Evolutionary conservation across 2,329 filamentous ascomycete species (phyloP).

Genomic region (Paraphoma sp.): DNA sequence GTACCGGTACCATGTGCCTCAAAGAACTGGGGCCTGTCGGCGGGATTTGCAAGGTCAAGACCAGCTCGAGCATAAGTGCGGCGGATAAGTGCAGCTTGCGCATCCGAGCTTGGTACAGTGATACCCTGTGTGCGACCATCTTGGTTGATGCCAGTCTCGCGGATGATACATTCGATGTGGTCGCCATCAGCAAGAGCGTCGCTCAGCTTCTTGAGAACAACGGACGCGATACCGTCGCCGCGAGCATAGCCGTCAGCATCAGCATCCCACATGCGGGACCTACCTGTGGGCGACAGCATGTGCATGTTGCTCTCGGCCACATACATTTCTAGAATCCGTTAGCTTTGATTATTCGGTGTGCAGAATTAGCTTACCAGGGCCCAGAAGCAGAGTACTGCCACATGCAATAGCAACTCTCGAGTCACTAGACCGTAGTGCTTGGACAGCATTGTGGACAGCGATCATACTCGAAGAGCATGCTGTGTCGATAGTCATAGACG

Average conservation of each 20-base stretch:
- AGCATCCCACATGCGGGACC: background rate
- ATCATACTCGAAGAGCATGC: background rate
- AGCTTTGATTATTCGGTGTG: too few relatives aligned
- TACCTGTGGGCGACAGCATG: background rate
- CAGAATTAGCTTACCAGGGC: background rate
- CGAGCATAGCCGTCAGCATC: background rate
- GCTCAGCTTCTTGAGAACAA: background rate
- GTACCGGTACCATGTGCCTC: conserved; percentile 56
- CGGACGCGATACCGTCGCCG: background rate
- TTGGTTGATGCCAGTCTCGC: background rate
- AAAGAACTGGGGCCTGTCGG: background rate
- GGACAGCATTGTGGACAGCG: background rate
- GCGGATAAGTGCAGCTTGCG: background rate
- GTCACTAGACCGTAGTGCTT: background rate
- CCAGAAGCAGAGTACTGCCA: background rate
- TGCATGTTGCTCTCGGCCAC: background rate
- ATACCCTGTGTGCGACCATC: background rate
- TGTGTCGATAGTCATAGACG: background rate
- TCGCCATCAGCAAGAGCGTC: background rate
- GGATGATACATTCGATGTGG: background rate
- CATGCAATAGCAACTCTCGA: background rate
- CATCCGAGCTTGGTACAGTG: background rate
- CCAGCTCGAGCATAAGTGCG: background rate
- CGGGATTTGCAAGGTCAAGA: background rate
- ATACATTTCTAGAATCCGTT: background rate